Percentiles rank a stretch among this genome's conserved stretches.
These are phyloP conservation scores for Lentinula novae-zelandiae DNA, from an alignment of 1,284 basidiomycete species.

Conservation along the genomic window DNA sequence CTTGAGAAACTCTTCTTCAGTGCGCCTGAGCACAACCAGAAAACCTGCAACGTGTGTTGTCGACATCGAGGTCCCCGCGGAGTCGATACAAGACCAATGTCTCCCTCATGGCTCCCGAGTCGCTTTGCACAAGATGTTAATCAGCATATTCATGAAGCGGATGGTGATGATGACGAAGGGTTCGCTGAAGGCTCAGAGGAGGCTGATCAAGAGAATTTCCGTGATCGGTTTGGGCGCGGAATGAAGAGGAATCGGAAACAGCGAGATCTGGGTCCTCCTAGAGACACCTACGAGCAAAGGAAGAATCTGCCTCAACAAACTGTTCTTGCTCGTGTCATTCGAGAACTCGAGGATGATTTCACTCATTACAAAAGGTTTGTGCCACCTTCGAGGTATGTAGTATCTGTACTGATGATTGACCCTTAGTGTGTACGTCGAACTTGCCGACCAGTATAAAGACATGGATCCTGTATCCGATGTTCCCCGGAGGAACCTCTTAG, in stretches of 20 bases:
- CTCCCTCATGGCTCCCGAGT: slow-evolving; percentile 25
- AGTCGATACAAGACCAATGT: slow-evolving; percentile 7
- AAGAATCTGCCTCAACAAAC: slow-evolving; percentile 75
- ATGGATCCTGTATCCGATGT: slow-evolving; percentile 82
- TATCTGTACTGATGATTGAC: background rate
- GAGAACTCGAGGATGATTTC: slow-evolving; percentile 89
- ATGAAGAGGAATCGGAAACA: slow-evolving; percentile 24
- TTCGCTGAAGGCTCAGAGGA: slow-evolving; percentile 46
- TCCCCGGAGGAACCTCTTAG: slow-evolving; percentile 75
- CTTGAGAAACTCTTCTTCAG: slow-evolving; percentile 81
- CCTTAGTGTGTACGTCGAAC: slow-evolving; percentile 76
- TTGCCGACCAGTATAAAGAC: slow-evolving; percentile 86
- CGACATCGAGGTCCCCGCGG: slow-evolving; percentile 31
- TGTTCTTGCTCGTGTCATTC: slow-evolving; percentile 70
- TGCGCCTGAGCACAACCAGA: slow-evolving; percentile 64
- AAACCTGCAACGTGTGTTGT: slow-evolving; percentile 65
- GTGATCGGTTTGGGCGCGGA: slow-evolving; percentile 8
- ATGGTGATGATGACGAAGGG: slow-evolving; percentile 43
- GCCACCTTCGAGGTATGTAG: background rate
- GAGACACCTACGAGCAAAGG: slow-evolving; percentile 27
- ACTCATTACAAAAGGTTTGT: slow-evolving; percentile 82
- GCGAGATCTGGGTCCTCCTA: slow-evolving; percentile 21
- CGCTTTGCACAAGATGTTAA: slow-evolving; percentile 2
- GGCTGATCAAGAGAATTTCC: slow-evolving; percentile 13
- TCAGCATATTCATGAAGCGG: background rate